Evolutionary conservation across 2,329 filamentous ascomycete species (phyloP), one percentile per base, ranked within the genome.

Genomic region (Xylaria sp.): DNA sequence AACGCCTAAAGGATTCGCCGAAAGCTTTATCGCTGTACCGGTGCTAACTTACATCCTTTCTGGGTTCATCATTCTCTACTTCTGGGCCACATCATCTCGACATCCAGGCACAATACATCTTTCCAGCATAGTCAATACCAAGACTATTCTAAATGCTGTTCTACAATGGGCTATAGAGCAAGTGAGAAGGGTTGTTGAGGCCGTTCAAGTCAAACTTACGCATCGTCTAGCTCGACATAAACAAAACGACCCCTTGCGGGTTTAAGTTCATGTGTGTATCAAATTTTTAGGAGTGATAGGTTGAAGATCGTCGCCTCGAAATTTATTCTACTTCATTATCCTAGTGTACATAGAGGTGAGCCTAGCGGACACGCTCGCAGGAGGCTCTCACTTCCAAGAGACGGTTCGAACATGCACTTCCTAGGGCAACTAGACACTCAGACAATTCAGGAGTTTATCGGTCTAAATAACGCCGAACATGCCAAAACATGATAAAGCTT

Each of bases 11-110:
- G 68, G 52, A 7, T 71, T 71, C 23, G 56, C 46, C 20, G 60
- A 31, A 13, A 71, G 68, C 52, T 71, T 69, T 39, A 46, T 66
- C 3, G 31, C 33, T 3, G 68, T 69, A 23, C 68, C 68, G 33
- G n/a, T 66, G 23, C 28, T 68, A 18, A 71, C 68, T 12, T 71
- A 69, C 39, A 7, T 64, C 12, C 28, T 70, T 13, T 66, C 66
- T 23, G 39, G 62, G 8, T 54, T 41, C 5, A 57, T 66, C 7
- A 39, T 69, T 20, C 25, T 66, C 1, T 69, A 57, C 43, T 56
- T 69, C 12, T 69, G 66, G 66, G 39, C 41, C 43, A 62, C 56
- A 25, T 69, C 66, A 33, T 66, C 58, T 2, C 57, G 23, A 7
- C 57, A 36, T 33, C 20, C 15, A n/a, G 41, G 41, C 18, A 46